Evolutionary conservation across 2,329 filamentous ascomycete species (phyloP), one percentile per base, ranked within the genome.

Genomic region (Xylariaceae sp.): DNA sequence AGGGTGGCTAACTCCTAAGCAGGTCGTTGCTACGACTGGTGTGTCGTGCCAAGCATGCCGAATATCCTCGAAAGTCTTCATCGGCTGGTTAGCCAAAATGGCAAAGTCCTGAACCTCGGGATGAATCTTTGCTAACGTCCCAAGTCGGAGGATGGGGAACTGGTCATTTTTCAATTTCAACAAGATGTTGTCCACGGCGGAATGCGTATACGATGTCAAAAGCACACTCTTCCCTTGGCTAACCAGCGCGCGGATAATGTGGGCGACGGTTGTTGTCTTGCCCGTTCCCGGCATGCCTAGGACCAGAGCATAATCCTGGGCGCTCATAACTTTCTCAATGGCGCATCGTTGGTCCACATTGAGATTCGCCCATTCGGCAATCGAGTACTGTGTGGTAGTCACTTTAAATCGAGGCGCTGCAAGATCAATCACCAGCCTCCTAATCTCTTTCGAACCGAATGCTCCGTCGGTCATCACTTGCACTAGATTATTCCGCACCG

Each of bases 241-340:
- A 5, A 94, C 87, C 29, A 99, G 77, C 0, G 92, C 89, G 42
- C 89, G 86, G 64, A 99, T 97, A 62, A 99, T 96, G 68, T 97
- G 92, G 5, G 92, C 91, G 65, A 99, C 97, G 0, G 94, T 99
- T 0, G 94, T 99, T 2, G 94, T 99, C 72, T 99, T 99, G 54
- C 94, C 94, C 0, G 94, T 99, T 7, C 94, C 94, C 1, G 94
- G 94, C 94, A 99, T 99, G 26, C 94, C 94, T 18, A 99, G 81
- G 12, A 99, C 92, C n/a, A 99, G 78, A 7, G 94, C 92, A 70
- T 97, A 99, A 72, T 99, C 92, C 62, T 88, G 83, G 2, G 94
- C 92, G 65, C 87, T 90, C 87, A 99, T 95, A 37, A 99, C 92
- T 71, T 96, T 97, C 62, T 90, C 82, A 49, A 99, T 91, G 0